These are phyloP conservation scores for Aspergillus carlsbadensis DNA, from an alignment of 495 filamentous ascomycete species.

Conservation along the genomic window DNA sequence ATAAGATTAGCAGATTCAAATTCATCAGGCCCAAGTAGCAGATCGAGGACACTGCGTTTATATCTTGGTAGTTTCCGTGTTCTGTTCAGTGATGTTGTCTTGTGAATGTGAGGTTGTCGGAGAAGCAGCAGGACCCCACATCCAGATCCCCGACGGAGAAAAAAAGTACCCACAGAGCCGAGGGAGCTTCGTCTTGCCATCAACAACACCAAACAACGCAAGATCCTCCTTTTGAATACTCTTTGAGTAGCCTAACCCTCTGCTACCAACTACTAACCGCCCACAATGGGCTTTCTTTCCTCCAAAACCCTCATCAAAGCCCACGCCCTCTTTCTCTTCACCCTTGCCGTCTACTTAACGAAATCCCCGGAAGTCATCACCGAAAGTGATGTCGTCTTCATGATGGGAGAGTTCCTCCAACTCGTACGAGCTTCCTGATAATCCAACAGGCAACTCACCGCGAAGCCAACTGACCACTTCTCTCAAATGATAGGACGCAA, in stretches of 20 bases:
- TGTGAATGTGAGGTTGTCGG: background rate
- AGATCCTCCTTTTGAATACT: background rate
- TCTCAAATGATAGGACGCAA: constrained; percentile 36
- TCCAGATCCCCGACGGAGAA: background rate
- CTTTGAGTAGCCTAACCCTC: constrained; percentile 5
- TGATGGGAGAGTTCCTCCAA: constrained; percentile 79
- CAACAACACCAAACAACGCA: background rate
- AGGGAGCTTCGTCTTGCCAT: background rate
- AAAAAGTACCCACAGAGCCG: background rate
- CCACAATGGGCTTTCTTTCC: constrained; percentile 74
- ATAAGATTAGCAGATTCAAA: background rate
- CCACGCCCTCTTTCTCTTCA: constrained; percentile 77
- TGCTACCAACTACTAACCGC: background rate
- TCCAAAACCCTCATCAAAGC: constrained; percentile 73
- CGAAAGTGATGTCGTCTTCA: constrained; percentile 77
- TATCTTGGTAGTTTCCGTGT: too few species aligned
- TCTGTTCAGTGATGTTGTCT: background rate
- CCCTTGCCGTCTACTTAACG: constrained; percentile 79
- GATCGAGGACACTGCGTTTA: background rate
- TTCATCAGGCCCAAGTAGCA: background rate
- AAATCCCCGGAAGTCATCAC: constrained; percentile 65
- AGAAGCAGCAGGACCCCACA: background rate
- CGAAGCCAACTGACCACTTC: background rate
- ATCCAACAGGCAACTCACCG: background rate
- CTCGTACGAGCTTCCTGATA: constrained; percentile 50